Conservation (phyloP, 2,329 filamentous ascomycete species). For the Aspergillus fructus region DNA sequence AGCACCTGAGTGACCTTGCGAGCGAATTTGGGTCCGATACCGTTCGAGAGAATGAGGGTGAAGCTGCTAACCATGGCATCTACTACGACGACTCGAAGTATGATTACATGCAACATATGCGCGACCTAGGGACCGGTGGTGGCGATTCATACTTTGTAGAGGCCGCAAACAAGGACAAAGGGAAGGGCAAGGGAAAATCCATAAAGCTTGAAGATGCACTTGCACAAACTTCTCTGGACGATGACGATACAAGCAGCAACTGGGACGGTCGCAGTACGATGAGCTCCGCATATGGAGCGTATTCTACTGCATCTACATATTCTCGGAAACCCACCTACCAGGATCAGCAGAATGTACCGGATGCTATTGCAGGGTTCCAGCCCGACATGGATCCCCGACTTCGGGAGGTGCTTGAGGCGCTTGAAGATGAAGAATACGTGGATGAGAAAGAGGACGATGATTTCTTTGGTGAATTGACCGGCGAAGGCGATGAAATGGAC, state of each 20-base stretch:
- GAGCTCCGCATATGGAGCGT: slow-evolving; percentile 35
- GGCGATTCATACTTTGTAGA: slow-evolving; percentile 84
- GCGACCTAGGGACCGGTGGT: slow-evolving; percentile 70
- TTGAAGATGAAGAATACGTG: slow-evolving; percentile 95
- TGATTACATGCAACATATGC: slow-evolving; percentile 99
- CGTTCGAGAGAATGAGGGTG: slow-evolving; percentile 87
- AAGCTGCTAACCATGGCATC: slow-evolving; percentile 89
- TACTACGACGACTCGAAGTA: slow-evolving; percentile 95
- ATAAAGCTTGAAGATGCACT: slow-evolving; percentile 85
- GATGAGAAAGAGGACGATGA: slow-evolving; percentile 77
- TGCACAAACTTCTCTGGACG: slow-evolving; percentile 53
- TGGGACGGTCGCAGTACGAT: slow-evolving; percentile 10
- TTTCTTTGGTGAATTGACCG: slow-evolving; percentile 72
- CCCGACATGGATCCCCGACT: slow-evolving; percentile 96
- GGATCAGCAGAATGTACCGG: slow-evolving; percentile 87
- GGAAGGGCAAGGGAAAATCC: slow-evolving; percentile 66
- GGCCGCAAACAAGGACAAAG: slow-evolving; percentile 62
- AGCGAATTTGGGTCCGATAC: slow-evolving; percentile 64
- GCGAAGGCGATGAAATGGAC: slow-evolving; percentile 69
- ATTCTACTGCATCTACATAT: slow-evolving; percentile 66
- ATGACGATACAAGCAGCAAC: slow-evolving; percentile 9
- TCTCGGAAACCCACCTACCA: slow-evolving; percentile 78
- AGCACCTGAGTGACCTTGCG: slow-evolving; percentile 76
- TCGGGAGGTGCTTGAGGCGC: slow-evolving; percentile 84
- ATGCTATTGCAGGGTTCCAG: slow-evolving; percentile 88